Conservation (phyloP, 2,329 filamentous ascomycete genomes). For the Aureobasidium pullulans region DNA sequence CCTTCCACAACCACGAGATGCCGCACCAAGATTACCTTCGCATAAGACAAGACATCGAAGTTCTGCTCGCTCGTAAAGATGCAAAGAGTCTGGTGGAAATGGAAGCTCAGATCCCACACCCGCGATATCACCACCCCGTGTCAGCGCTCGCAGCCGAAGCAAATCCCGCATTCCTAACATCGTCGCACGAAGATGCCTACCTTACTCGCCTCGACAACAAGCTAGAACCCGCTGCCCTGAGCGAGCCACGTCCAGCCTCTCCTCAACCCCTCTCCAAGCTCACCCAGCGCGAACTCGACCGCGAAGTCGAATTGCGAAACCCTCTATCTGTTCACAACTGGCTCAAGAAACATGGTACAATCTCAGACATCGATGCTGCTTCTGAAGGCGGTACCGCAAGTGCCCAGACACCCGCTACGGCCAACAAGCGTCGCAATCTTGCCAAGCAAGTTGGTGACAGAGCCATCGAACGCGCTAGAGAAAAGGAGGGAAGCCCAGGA, state of each 20-base stretch:
- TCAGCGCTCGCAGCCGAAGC: slow-evolving; percentile 45
- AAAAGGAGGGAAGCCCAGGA: slow-evolving; percentile 28
- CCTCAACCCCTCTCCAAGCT: slow-evolving; percentile 34
- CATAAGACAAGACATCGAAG: slow-evolving; percentile 26
- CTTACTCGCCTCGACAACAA: slow-evolving; percentile 56
- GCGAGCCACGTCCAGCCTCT: slow-evolving; percentile 30
- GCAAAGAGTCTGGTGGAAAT: slow-evolving; percentile 29
- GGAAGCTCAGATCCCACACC: slow-evolving; percentile 34
- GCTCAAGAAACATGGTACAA: slow-evolving; percentile 44
- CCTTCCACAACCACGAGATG: slow-evolving; percentile 27
- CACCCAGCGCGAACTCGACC: slow-evolving; percentile 41
- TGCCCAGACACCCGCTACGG: slow-evolving; percentile 73
- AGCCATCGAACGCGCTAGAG: slow-evolving; percentile 28
- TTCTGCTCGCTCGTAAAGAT: slow-evolving; percentile 24
- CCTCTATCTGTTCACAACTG: slow-evolving; percentile 93
- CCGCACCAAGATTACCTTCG: slow-evolving; percentile 26
- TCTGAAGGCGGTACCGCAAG: slow-evolving; percentile 58
- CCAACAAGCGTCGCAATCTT: slow-evolving; percentile 24
- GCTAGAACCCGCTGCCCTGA: slow-evolving; percentile 39
- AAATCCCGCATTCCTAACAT: slow-evolving; percentile 59
- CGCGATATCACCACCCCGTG: slow-evolving; percentile 23
- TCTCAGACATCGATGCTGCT: slow-evolving; percentile 17
- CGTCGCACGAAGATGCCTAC: slow-evolving; percentile 68
- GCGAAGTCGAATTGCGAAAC: slow-evolving; percentile 56
- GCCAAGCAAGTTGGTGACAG: slow-evolving; percentile 30